A percentile compares a stretch with the other conserved stretches of the same genome.
These are phyloP conservation scores for Pyrenophora teres DNA, from an alignment of 2,329 filamentous ascomycete genomes.

Conservation along the genomic window DNA sequence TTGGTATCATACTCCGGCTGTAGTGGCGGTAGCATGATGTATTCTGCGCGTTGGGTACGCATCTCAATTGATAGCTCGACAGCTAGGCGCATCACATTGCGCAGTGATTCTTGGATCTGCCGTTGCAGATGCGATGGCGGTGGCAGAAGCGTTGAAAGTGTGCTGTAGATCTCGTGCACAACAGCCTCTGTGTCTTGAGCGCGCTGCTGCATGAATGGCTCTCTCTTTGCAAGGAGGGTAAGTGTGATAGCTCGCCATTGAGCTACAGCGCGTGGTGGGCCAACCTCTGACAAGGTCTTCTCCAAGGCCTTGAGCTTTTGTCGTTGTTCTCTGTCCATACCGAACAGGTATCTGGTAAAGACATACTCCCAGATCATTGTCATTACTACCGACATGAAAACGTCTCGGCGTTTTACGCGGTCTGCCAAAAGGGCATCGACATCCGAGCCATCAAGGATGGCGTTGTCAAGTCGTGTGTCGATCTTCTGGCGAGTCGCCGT, in stretches of 20 bases:
- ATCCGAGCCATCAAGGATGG: conserved; percentile 90
- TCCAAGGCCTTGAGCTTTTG: conserved; percentile 97
- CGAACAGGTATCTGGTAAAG: conserved; percentile 96
- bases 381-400: conserved; percentile 99
- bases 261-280: conserved; percentile 81
- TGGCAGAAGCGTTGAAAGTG: conserved; percentile 80
- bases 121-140: conserved; percentile 80
- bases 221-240: conserved; percentile 80
- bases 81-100: conserved; percentile 84
- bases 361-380: conserved; percentile 99
- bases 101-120: conserved; percentile 82
- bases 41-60: conserved; percentile 95
- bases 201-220: conserved; percentile 80
- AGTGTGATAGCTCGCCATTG: conserved; percentile 97
- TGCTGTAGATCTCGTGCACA: conserved; percentile 87
- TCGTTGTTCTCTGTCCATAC: conserved; percentile 96
- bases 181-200: conserved; percentile 92
- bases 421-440: conserved; percentile 87
- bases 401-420: conserved; percentile 83
- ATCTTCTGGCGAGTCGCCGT: conserved; percentile 69
- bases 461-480: conserved; percentile 91
- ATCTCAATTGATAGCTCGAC: conserved; percentile 94
- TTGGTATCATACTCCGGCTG: conserved; percentile 94
- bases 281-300: conserved; percentile 87
- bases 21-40: conserved; percentile 95